Evolutionary conservation across 306 rosid species (phyloP).

Genomic region (Medicago arabica): DNA sequence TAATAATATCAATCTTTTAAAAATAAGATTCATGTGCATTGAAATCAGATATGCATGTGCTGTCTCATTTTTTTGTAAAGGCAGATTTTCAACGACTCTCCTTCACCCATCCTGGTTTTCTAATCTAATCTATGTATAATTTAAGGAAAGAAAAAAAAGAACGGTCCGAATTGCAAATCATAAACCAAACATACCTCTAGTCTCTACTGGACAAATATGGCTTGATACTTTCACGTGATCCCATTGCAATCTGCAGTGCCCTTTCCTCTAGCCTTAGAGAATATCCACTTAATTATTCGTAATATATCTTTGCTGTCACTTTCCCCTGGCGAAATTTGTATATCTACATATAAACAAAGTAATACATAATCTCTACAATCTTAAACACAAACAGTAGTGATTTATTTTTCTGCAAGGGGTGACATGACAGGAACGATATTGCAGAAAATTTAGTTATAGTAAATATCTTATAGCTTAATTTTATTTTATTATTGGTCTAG

Average conservation of each 20-base stretch:
- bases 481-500: too few species aligned
- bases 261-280: background rate
- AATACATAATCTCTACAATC: too few species aligned
- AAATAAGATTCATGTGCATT: background rate
- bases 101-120: background rate
- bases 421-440: too few species aligned
- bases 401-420: background rate
- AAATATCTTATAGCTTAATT: too few species aligned
- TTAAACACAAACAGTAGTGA: too few species aligned
- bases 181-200: slow-evolving; percentile 7
- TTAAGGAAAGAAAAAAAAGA: slow-evolving; percentile 22
- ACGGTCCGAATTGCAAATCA: slow-evolving; percentile 41
- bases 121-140: background rate
- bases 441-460: too few species aligned
- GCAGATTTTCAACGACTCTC: background rate
- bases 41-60: background rate
- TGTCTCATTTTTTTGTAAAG: slow-evolving; percentile 1
- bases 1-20: background rate
- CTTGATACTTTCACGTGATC: slow-evolving; percentile 16
- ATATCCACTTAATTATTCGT: background rate
- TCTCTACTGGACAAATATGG: background rate
- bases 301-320: background rate
- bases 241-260: slow-evolving; percentile 19
- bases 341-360: background rate
- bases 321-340: background rate